Conservation (phyloP, 2,329 filamentous ascomycete species). For the Clonostachys chloroleuca region DNA sequence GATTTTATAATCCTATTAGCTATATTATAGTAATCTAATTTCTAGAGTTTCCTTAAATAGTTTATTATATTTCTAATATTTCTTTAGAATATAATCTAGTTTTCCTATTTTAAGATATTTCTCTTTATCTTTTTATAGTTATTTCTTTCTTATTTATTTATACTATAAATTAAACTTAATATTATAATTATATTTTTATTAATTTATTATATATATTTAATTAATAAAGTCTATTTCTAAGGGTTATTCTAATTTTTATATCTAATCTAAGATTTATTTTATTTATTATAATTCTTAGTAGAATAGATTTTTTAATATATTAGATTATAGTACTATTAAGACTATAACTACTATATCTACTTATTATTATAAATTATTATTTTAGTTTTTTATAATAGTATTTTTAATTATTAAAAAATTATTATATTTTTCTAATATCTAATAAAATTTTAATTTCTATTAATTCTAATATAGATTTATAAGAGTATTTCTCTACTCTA, state of each 20-base stretch:
- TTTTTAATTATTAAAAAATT: too few species aligned
- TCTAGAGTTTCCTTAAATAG: conserved; percentile 4
- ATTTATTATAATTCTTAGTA: too few species aligned
- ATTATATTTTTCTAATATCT: too few species aligned
- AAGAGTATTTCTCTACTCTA: not conserved
- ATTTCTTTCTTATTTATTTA: not conserved
- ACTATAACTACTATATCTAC: too few species aligned
- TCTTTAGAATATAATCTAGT: not conserved
- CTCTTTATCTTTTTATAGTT: not conserved
- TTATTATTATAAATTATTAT: too few species aligned
- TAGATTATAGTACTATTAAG: too few species aligned
- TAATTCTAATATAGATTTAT: not conserved
- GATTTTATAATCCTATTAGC: too few species aligned
- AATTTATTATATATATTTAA: not conserved
- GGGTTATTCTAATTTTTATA: not conserved
- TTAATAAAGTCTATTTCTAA: not conserved
- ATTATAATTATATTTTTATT: not conserved
- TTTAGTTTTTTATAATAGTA: too few species aligned
- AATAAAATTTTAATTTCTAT: not conserved
- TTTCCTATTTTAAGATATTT: not conserved
- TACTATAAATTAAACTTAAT: not conserved
- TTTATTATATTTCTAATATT: conserved; percentile 2
- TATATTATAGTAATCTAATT: too few species aligned
- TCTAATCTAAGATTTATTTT: too few species aligned
- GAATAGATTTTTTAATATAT: too few species aligned